phyloP scores from a whole-genome alignment of 305 asterid genomes.

The Solanum chacoense region DNA sequence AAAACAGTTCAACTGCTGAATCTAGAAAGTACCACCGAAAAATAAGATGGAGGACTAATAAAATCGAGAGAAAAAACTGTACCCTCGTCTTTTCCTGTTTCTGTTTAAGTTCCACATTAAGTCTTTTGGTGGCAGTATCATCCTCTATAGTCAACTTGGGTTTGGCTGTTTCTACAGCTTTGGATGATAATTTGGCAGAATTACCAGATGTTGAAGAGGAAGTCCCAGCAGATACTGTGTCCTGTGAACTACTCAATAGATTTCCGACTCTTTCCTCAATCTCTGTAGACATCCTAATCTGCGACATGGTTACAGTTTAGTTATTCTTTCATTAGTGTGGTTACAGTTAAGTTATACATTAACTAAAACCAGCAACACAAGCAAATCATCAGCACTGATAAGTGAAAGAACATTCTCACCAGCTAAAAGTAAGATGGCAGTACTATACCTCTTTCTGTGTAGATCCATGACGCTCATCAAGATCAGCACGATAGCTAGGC shows the following conservation, averaged over 20 bases:
- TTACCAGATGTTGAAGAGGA: conserved; percentile 35
- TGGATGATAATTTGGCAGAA: conserved; percentile 32
- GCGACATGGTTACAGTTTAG: conserved; percentile 10
- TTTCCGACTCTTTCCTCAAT: conserved; percentile 69
- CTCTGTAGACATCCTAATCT: conserved; percentile 83
- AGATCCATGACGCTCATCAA: conserved; percentile 87
- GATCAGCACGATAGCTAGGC: conserved; percentile 96
- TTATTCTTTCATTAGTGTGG: background rate
- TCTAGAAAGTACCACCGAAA: conserved; percentile 1
- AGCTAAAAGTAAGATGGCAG: background rate
- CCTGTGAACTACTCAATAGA: conserved; percentile 48
- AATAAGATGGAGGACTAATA: conserved; percentile 8
- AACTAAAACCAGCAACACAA: background rate
- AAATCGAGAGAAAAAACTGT: background rate
- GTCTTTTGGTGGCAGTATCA: conserved; percentile 33
- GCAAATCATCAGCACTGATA: background rate
- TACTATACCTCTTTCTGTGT: conserved; percentile 62
- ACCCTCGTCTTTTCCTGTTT: conserved; percentile 87
- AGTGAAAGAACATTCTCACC: background rate
- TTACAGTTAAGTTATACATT: background rate
- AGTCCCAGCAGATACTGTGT: conserved; percentile 16
- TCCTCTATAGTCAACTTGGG: conserved; percentile 19
- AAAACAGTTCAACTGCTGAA: conserved; percentile 7
- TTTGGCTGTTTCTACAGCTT: conserved; percentile 22
- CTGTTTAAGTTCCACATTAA: conserved; percentile 51